Evolutionary conservation across 345 rosid genomes (phyloP).

Genomic region (Brassica juncea): DNA sequence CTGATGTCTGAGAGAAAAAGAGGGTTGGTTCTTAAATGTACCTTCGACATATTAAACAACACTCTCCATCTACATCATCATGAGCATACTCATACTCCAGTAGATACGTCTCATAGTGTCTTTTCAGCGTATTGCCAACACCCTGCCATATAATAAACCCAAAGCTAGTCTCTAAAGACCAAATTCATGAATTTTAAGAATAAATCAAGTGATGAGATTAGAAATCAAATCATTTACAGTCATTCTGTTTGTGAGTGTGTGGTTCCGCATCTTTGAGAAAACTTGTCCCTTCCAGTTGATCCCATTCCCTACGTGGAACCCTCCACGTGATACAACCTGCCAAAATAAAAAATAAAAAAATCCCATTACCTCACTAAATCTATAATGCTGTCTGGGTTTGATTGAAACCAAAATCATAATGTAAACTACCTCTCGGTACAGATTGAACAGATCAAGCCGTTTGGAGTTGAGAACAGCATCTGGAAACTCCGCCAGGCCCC

Average conservation of each 20-base stretch:
- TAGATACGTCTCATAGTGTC: constrained; percentile 97
- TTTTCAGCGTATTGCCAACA: constrained; percentile 91
- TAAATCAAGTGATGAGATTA: background rate
- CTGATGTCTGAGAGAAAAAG: background rate
- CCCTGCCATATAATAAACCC: constrained; percentile 51
- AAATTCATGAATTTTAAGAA: background rate
- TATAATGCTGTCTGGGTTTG: constrained; percentile 1
- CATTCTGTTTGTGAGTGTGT: constrained; percentile 92
- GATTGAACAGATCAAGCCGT: constrained; percentile 93
- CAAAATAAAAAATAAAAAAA: background rate
- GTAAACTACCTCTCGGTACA: constrained; percentile 84
- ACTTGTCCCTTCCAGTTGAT: constrained; percentile 99
- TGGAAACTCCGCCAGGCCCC: constrained; percentile 61
- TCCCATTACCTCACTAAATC: constrained; percentile 20
- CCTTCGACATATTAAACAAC: constrained; percentile 98
- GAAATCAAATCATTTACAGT: constrained; percentile 56
- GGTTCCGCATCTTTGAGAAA: constrained; percentile 99
- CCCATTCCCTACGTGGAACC: constrained; percentile 98
- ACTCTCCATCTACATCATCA: constrained; percentile 98
- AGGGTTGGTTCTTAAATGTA: constrained; percentile 23
- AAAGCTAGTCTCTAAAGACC: background rate
- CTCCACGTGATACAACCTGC: constrained; percentile 99
- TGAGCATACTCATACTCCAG: constrained; percentile 96
- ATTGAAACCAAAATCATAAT: background rate
- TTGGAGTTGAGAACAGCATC: constrained; percentile 95